These are phyloP conservation scores for Trichophyton rubrum DNA, from an alignment of 2,329 filamentous ascomycete genomes.

Conservation along the genomic window DNA sequence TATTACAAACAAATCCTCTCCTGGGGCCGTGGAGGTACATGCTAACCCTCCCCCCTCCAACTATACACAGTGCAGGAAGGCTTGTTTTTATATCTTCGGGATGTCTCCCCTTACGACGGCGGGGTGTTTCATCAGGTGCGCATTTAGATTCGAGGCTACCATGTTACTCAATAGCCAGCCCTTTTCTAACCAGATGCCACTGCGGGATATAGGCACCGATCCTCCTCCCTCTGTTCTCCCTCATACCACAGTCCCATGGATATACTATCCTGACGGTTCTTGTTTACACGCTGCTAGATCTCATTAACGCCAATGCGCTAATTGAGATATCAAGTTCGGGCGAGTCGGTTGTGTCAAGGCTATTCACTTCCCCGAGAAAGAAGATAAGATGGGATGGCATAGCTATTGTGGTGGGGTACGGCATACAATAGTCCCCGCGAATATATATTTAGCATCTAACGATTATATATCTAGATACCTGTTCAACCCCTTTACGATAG, in stretches of 20 bases:
- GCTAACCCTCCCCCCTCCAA: background rate
- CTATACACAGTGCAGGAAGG: slow-evolving; percentile 70
- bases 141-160: background rate
- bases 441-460: background rate
- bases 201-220: slow-evolving; percentile 55
- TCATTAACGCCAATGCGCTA: slow-evolving; percentile 70
- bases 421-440: background rate
- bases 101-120: slow-evolving; percentile 93
- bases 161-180: background rate
- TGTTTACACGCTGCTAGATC: slow-evolving; percentile 68
- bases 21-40: slow-evolving; percentile 9
- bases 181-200: background rate
- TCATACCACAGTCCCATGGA: slow-evolving; percentile 58
- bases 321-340: slow-evolving; percentile 68
- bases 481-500: slow-evolving; percentile 88
- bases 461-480: slow-evolving; percentile 52
- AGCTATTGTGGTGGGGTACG: slow-evolving; percentile 67
- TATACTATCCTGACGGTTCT: slow-evolving; percentile 64
- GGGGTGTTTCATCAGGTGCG: slow-evolving; percentile 60
- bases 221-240: slow-evolving; percentile 78
- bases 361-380: slow-evolving; percentile 68
- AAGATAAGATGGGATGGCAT: slow-evolving; percentile 61
- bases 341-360: slow-evolving; percentile 58
- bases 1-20: slow-evolving; percentile 9
- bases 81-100: slow-evolving; percentile 87